Conservation (phyloP, 2,329 filamentous ascomycete genomes). For the Monilinia fructigena region DNA sequence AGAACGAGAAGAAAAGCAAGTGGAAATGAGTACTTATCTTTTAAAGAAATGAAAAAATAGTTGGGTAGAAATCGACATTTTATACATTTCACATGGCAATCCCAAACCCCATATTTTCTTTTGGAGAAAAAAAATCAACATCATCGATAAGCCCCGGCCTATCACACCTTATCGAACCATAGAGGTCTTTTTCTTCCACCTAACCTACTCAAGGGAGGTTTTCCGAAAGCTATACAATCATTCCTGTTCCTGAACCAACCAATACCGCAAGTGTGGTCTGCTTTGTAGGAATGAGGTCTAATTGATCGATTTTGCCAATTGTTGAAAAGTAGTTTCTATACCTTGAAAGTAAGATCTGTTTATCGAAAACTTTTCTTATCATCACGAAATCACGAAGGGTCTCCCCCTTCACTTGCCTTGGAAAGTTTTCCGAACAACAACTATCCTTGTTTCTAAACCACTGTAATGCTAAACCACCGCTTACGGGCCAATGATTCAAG, state of each 20-base stretch:
- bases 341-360: too few species aligned
- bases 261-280: too few species aligned
- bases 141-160: slow-evolving; percentile 11
- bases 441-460: slow-evolving; percentile 4
- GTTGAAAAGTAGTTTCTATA: too few species aligned
- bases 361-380: too few species aligned
- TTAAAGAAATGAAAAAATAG: not conserved
- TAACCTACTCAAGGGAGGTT: not conserved
- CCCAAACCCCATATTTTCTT: slow-evolving; percentile 9
- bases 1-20: not conserved
- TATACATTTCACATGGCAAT: not conserved
- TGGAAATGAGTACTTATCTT: not conserved
- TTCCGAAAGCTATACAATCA: not conserved
- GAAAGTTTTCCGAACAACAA: not conserved
- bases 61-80: not conserved
- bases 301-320: too few species aligned
- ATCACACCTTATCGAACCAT: slow-evolving; percentile 1
- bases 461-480: too few species aligned
- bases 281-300: too few species aligned
- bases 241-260: too few species aligned
- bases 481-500: too few species aligned
- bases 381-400: not conserved
- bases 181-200: not conserved
- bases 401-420: not conserved
- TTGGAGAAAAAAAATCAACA: not conserved